Evolutionary conservation across 768 basidiomycete genomes (phyloP), one percentile per base, ranked within the genome.

Genomic region (Sarcodon sp.): DNA sequence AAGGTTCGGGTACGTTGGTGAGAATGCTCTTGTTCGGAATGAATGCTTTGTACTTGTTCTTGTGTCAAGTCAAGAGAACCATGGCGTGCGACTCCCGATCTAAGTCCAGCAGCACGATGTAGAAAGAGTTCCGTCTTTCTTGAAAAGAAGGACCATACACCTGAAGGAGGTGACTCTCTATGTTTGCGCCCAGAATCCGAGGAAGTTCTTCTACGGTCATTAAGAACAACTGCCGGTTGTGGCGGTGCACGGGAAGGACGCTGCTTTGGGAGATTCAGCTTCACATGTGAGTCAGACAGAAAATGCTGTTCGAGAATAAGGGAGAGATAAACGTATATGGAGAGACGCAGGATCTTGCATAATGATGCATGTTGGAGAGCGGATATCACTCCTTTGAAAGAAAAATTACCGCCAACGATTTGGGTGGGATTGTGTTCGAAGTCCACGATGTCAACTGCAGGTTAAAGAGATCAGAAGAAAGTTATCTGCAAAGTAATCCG

Each of bases 341-440:
- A 55, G 8, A 83, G 53, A 12, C 73, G 70, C 12, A 86, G 73
- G 13, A 75, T 62, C 39, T 66, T 69, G 44, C 61, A 59, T 0
- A 86, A 66, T 0, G 67, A 50, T 3, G 55, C 51, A 52, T 80
- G 68, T 47, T 77, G 71, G 4, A 55, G 33, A 1, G 62, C 56
- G 1, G 74, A 71, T 10, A 59, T 59, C 11, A 72, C 54, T 8
- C 74, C 77, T 51, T 64, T 66, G 50, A 85, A 66, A 1, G 64
- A 57, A 57, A 86, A 84, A 1, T 73, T 79, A 0, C 82, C 83
- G 4, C 83, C 82, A 7, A 83, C 69, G 33, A 81, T 58, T 27
- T 62, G 65, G 4, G 62, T 43, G 34, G 61, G 50, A n/a, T 61
- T 50, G 2, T 61, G 57, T 45, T 54, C 35, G 16, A 35, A 45